Evolutionary conservation across 306 rosid genomes (phyloP), one percentile per base, ranked within the genome.

Genomic region (Oxytropis ochrocephala): DNA sequence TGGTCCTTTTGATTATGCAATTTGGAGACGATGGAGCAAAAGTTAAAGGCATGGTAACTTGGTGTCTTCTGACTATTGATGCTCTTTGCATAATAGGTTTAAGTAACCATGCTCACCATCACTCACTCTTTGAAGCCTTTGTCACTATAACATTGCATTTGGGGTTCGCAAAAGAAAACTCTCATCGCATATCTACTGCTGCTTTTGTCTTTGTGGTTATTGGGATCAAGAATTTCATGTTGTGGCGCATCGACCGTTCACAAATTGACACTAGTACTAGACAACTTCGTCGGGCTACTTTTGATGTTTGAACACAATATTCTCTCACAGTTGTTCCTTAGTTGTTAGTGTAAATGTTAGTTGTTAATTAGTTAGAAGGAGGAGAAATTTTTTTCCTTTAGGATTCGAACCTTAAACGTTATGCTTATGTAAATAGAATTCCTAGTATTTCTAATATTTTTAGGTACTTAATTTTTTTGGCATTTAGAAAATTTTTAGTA

Each of bases 141-240:
- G 16, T 19, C 0, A 27, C 78, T 4, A 52, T 74, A 5, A 63
- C 48, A 7, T 36, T 72, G 53, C 77, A 72, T 69, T 11, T 64
- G 24, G 70, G 70, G 0, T 39, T 14, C 35, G 6, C 27, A 8
- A 58, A 29, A 5, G 5, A 9, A 4, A 16, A 6, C 0, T 13
- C 11, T 19, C 27, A 8, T 2, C 0, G 46, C 10, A 51, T 50
- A 11, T n/a, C 50, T 62, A 53, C 70, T 0, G 4, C 44, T 16
- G n/a, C 14, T 38, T 47, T 72, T 2, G 16, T 61, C 0, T 10
- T 60, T 38, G n/a, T 60, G 12, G 36, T 60, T 21, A 5, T 72
- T 61, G 13, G 19, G n/a, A 6, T 61, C 8, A 72, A 60, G 41
- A 72, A 72, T 36, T 59, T 18, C 50, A 60, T 48, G 1, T n/a